A percentile compares a stretch with the other conserved stretches of the same genome.
These are phyloP conservation scores for Cucurbita pepo DNA, from an alignment of 306 rosid species.

Conservation along the genomic window DNA sequence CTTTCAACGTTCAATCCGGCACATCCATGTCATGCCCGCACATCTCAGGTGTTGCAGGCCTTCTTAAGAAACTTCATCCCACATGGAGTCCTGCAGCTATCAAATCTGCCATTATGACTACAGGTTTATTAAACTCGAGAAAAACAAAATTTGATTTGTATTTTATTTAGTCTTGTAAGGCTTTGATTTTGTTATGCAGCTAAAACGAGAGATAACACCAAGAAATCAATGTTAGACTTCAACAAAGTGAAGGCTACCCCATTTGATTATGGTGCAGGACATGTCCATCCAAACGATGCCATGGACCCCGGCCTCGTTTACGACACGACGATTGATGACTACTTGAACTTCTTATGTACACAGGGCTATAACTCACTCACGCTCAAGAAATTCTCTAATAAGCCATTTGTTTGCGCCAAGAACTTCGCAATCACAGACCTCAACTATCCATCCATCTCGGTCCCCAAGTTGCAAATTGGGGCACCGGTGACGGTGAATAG, in stretches of 20 bases:
- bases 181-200: neutral
- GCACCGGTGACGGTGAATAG: conserved; percentile 5
- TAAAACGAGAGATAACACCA: neutral
- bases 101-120: conserved; percentile 8
- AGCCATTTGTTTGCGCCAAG: conserved; percentile 15
- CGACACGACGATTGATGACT: conserved; percentile 22
- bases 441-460: conserved; percentile 35
- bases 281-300: conserved; percentile 29
- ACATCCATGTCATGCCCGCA: conserved; percentile 9
- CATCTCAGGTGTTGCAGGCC: neutral
- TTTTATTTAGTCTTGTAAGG: no score
- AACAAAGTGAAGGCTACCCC: conserved; percentile 19
- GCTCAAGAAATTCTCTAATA: conserved; percentile 6
- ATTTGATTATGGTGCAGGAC: conserved; percentile 40
- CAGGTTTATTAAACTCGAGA: neutral
- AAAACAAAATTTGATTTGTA: no score
- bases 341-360: conserved; percentile 38
- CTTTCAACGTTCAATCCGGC: neutral
- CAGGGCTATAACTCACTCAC: conserved; percentile 11
- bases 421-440: conserved; percentile 13
- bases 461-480: neutral
- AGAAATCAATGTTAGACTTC: neutral
- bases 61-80: neutral
- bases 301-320: conserved; percentile 47
- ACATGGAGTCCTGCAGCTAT: conserved; percentile 7